phyloP scores from a whole-genome alignment of 805 yeast species.

The Nematodospora valgi region DNA sequence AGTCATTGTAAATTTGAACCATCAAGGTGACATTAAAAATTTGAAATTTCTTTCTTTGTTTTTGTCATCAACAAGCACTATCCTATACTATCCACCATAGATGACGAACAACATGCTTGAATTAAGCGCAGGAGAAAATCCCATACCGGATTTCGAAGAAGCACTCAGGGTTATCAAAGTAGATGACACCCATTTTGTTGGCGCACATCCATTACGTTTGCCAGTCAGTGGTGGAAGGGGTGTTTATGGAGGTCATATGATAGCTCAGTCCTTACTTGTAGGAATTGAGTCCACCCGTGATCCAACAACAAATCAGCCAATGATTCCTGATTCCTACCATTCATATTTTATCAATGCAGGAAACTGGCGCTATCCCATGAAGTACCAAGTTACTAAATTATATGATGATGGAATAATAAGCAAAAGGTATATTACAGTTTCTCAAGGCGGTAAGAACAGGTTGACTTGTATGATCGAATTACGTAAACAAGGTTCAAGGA shows the following conservation, averaged over 20 bases:
- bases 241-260: constrained; percentile 67
- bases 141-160: constrained; percentile 25
- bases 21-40: no score
- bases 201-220: constrained; percentile 31
- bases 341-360: constrained; percentile 61
- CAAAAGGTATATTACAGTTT: constrained; percentile 52
- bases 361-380: constrained; percentile 39
- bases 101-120: no score
- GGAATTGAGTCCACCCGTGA: constrained; percentile 46
- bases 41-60: no score
- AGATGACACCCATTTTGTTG: constrained; percentile 26
- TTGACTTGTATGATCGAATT: constrained; percentile 53
- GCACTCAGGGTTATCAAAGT: constrained; percentile 25
- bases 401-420: constrained; percentile 52
- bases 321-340: constrained; percentile 59
- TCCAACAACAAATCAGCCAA: constrained; percentile 9
- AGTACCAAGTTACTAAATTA: constrained; percentile 51
- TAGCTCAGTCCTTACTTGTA: constrained; percentile 63
- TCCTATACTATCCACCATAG: no score
- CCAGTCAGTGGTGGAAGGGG: constrained; percentile 53
- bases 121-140: constrained; percentile 7
- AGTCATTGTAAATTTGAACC: no score
- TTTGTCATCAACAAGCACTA: no score
- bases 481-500: constrained; percentile 13
- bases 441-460: constrained; percentile 49